Conservation (phyloP, 495 filamentous ascomycete species). For the Melanomma pulvis-pyrius region DNA sequence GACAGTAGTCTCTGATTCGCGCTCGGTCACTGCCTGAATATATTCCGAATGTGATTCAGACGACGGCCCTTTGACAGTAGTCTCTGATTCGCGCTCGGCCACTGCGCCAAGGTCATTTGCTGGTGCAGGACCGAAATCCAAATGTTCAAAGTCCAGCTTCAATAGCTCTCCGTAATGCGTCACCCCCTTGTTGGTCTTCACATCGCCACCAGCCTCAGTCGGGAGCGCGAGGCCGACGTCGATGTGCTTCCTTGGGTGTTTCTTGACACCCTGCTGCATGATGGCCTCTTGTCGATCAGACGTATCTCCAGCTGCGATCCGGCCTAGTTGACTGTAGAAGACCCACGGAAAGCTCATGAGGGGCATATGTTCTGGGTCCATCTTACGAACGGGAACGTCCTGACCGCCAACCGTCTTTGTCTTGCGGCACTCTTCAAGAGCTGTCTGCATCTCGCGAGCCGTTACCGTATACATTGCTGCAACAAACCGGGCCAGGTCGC, state of each 20-base stretch:
- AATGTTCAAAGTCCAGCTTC: slow-evolving; percentile 40
- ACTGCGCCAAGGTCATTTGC: background rate
- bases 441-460: slow-evolving; percentile 63
- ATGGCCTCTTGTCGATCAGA: background rate
- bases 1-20: background rate
- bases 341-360: slow-evolving; percentile 95
- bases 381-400: slow-evolving; percentile 42
- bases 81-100: background rate
- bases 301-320: slow-evolving; percentile 57
- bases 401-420: slow-evolving; percentile 45
- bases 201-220: background rate
- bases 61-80: background rate
- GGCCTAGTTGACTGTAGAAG: slow-evolving; percentile 71
- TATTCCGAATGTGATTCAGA: background rate
- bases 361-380: slow-evolving; percentile 60
- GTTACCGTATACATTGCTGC: slow-evolving; percentile 89
- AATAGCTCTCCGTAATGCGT: slow-evolving; percentile 48
- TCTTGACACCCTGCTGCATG: background rate
- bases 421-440: slow-evolving; percentile 51
- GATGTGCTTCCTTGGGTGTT: slow-evolving; percentile 8
- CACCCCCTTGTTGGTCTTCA: slow-evolving; percentile 35
- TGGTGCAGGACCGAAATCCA: background rate
- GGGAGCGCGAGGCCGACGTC: background rate
- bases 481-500: slow-evolving; percentile 60
- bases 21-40: background rate